Percentiles rank a stretch among this genome's conserved stretches.
phyloP scores from a whole-genome alignment of 305 asterid species.

The Fraxinus xanthoxyloides region DNA sequence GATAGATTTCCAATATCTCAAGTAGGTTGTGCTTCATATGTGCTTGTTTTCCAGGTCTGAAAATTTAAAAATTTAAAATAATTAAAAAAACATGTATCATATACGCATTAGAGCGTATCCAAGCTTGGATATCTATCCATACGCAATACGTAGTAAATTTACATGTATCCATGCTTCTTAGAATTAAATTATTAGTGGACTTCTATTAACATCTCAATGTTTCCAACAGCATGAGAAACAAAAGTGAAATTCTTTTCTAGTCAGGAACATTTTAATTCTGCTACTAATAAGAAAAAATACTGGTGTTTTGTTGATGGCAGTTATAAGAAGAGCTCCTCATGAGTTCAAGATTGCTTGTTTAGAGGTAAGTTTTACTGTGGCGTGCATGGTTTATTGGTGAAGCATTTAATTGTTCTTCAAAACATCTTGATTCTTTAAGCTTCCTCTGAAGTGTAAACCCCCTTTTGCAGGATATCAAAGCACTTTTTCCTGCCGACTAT shows the following conservation, averaged over 20 bases:
- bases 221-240: background rate
- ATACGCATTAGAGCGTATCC: background rate
- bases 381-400: background rate
- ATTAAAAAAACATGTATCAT: background rate
- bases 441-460: background rate
- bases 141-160: background rate
- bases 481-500: slow-evolving; percentile 88
- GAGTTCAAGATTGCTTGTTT: slow-evolving; percentile 98
- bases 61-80: no score
- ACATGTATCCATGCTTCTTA: background rate
- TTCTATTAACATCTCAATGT: background rate
- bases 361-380: slow-evolving; percentile 52
- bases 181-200: background rate
- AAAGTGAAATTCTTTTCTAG: background rate
- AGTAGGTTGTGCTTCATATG: background rate
- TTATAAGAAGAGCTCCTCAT: slow-evolving; percentile 97
- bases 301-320: slow-evolving; percentile 42
- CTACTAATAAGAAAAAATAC: slow-evolving; percentile 14
- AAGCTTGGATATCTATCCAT: background rate
- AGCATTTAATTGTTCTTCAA: background rate
- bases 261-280: background rate
- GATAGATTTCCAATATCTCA: background rate
- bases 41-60: slow-evolving; percentile 57
- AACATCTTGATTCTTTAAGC: background rate
- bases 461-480: slow-evolving; percentile 85